Evolutionary conservation across 257 asterid species (phyloP), one percentile per base, ranked within the genome.

Genomic region (Lycium barbarum): DNA sequence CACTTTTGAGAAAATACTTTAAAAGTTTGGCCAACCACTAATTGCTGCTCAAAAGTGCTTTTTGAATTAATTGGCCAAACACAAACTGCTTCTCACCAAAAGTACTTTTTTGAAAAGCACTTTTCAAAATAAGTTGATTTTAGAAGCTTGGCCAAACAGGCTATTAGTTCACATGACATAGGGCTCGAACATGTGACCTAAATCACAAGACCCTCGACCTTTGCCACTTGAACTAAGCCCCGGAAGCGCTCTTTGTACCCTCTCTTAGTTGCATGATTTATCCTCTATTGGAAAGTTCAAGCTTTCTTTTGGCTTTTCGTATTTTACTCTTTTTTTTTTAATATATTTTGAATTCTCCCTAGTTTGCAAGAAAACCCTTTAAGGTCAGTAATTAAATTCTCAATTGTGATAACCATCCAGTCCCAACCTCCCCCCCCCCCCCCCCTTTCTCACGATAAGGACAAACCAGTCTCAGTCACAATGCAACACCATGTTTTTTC

Each of bases 341-440:
- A 73, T 73, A 73, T n/a, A n/a, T n/a, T 5, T 73, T 47, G 45
- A 47, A 6, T 47, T 45, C 54, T 73, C 59, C 12, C n/a, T 47
- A 73, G 59, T 47, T 73, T 45, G 36, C 59, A 73, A 73, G 12
- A 20, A 73, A 73, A 73, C 2, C 26, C 80, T 73, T 45, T 45
- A 4, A 71, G 7, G 35, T 71, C 57, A 43, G 17, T 47, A 71
- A n/a, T 47, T 72, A 20, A 73, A 47, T 73, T 73, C 81, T 73
- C 54, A 71, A 17, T 4, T 71, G 18, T 71, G 79, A 71, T 43
- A 71, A 40, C 79, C 55, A 71, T 40, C 62, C 62, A 15, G 58
- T 53, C 58, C 11, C 58, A 40, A 40, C 11, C 20, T 15, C 62
- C 0, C 62, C 5, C 20, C 2, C 18, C 7, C n/a, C 7, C n/a